Evolutionary conservation across 345 rosid genomes (phyloP).

Genomic region (Abelmoschus esculentus): DNA sequence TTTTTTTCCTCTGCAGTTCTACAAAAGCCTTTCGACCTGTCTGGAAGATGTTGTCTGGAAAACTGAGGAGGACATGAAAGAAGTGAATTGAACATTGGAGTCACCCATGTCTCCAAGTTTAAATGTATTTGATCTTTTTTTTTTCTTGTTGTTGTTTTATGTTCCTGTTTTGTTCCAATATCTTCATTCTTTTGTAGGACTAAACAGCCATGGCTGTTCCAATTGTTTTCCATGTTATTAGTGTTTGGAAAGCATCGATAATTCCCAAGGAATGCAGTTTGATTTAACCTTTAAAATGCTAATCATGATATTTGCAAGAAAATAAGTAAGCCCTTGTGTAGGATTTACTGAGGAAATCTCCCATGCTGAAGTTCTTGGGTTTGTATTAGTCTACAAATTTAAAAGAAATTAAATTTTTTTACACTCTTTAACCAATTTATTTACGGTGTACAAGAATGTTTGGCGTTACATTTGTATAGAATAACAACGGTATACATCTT

Average conservation of each 20-base stretch:
- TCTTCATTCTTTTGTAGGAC: conserved; percentile 27
- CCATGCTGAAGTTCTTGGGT: no score
- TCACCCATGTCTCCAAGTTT: conserved; percentile 5
- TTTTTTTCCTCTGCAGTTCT: conserved; percentile 57
- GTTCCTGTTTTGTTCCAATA: conserved; percentile 12
- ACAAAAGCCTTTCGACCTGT: conserved; percentile 65
- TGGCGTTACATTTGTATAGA: no score
- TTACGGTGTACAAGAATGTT: not conserved
- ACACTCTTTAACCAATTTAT: no score
- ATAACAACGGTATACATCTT: no score
- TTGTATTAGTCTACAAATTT: no score
- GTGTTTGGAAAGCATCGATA: conserved; percentile 25
- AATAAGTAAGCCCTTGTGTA: not conserved
- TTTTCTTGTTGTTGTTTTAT: conserved; percentile 1
- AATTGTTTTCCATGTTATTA: conserved; percentile 24
- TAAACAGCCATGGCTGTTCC: conserved; percentile 8
- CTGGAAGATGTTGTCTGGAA: conserved; percentile 88
- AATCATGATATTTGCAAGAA: not conserved
- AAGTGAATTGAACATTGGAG: conserved; percentile 13
- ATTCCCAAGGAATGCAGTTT: not conserved
- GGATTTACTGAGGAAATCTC: no score
- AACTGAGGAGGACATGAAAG: conserved; percentile 73
- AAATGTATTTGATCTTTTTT: not conserved
- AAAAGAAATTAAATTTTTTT: conserved; percentile 67
- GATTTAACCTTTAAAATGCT: conserved; percentile 3